Evolutionary conservation across 495 filamentous ascomycete genomes (phyloP).

Genomic region (Patellaria atrata): DNA sequence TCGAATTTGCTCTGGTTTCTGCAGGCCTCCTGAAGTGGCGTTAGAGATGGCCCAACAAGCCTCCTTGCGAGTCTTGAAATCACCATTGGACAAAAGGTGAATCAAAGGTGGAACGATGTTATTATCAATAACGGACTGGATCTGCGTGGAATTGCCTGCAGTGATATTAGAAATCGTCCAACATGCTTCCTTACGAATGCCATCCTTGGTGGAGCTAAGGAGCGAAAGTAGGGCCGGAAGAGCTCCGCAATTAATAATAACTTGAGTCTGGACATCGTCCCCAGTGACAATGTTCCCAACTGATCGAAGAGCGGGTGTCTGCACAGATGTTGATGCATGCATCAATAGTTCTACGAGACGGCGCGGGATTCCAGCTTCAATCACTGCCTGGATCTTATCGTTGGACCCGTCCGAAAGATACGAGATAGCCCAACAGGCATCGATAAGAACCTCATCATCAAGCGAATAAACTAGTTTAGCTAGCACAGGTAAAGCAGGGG

Average conservation of each 20-base stretch:
- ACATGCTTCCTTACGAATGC: conserved; percentile 98
- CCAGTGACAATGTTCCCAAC: conserved; percentile 99
- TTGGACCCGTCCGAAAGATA: conserved; percentile 98
- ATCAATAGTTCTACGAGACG: conserved; percentile 94
- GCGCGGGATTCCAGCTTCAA: conserved; percentile 94
- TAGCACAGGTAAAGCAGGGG: conserved; percentile 90
- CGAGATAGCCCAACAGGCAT: conserved; percentile 99
- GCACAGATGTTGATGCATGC: conserved; percentile 97
- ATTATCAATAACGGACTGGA: conserved; percentile 92
- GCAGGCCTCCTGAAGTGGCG: conserved; percentile 90
- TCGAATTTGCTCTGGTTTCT: conserved; percentile 97
- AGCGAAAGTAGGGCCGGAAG: conserved; percentile 83
- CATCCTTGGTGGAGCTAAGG: conserved; percentile 91
- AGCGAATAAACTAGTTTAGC: conserved; percentile 96
- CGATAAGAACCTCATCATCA: conserved; percentile 96
- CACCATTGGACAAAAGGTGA: conserved; percentile 86
- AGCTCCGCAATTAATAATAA: conserved; percentile 97
- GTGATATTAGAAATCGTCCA: conserved; percentile 99
- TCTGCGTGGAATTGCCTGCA: conserved; percentile 93
- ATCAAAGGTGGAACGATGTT: conserved; percentile 94
- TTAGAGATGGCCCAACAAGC: conserved; percentile 99
- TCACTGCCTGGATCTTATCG: conserved; percentile 99
- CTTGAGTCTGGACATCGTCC: conserved; percentile 96
- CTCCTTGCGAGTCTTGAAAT: conserved; percentile 99
- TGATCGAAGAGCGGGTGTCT: conserved; percentile 91